Conservation (phyloP, 2,329 filamentous ascomycete genomes). For the Microsporum canis region DNA sequence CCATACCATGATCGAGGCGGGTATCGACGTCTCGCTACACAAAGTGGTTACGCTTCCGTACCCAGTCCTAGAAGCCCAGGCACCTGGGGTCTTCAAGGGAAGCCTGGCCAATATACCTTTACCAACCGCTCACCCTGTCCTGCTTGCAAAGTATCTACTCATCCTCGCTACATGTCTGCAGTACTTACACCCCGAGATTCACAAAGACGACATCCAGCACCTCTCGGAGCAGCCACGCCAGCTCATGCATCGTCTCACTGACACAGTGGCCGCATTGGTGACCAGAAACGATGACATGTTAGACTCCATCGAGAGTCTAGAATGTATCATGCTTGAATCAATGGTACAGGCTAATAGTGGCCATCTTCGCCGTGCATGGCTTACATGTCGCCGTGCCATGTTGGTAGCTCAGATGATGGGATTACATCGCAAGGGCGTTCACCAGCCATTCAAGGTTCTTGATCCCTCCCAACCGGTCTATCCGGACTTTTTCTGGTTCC, state of each 20-base stretch:
- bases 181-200: slow-evolving; percentile 29
- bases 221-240: slow-evolving; percentile 4
- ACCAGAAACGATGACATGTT: slow-evolving; percentile 32
- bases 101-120: not conserved
- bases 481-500: slow-evolving; percentile 29
- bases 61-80: not conserved
- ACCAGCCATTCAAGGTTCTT: slow-evolving; percentile 16
- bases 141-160: slow-evolving; percentile 40
- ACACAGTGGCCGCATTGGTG: slow-evolving; percentile 23
- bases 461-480: slow-evolving; percentile 11
- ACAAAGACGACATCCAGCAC: not conserved
- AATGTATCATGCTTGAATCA: slow-evolving; percentile 35
- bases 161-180: slow-evolving; percentile 39
- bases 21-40: not conserved
- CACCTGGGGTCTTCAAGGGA: not conserved
- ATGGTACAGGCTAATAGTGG: slow-evolving; percentile 30
- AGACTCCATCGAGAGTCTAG: slow-evolving; percentile 31
- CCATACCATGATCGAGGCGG: not conserved
- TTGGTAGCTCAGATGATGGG: slow-evolving; percentile 34
- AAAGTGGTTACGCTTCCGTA: not conserved
- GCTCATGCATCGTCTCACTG: slow-evolving; percentile 22
- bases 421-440: slow-evolving; percentile 23
- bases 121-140: slow-evolving; percentile 35
- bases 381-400: slow-evolving; percentile 30
- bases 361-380: slow-evolving; percentile 33